These are phyloP conservation scores for Colletotrichum endophyticum DNA, from an alignment of 2,329 filamentous ascomycete species.

Conservation along the genomic window DNA sequence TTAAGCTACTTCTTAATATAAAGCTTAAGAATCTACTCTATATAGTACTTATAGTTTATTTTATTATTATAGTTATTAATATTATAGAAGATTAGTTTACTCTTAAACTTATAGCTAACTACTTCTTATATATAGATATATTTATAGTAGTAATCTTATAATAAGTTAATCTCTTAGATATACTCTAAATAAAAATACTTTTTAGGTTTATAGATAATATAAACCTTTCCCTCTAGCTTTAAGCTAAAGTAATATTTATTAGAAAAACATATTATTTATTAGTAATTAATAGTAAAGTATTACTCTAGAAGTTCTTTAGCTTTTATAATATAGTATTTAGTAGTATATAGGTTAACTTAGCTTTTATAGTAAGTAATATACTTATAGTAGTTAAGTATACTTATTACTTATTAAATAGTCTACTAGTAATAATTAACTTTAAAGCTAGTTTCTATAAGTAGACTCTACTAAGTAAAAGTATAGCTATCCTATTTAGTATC, in stretches of 20 bases:
- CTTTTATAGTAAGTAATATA: neutral
- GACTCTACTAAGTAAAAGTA: neutral
- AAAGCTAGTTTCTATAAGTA: neutral
- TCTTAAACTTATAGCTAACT: neutral
- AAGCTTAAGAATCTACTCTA: neutral
- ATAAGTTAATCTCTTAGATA: neutral
- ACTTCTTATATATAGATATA: neutral
- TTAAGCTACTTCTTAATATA: neutral
- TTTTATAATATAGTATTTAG: neutral
- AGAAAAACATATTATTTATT: neutral
- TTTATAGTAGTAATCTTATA: neutral
- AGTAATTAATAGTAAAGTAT: neutral
- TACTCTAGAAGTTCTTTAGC: neutral
- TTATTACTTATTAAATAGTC: neutral
- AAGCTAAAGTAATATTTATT: neutral
- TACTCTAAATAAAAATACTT: neutral
- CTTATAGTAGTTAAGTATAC: neutral
- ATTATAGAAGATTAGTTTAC: neutral
- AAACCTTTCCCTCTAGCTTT: neutral
- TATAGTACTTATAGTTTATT: neutral
- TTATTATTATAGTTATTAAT: neutral
- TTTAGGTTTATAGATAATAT: neutral
- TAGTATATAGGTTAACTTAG: neutral
- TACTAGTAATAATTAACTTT: neutral
- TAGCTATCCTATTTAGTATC: neutral